Evolutionary conservation across 192 early-diverging fungal species (phyloP), one percentile per base, ranked within the genome.

Genomic region (Helicostylum pulchrum): DNA sequence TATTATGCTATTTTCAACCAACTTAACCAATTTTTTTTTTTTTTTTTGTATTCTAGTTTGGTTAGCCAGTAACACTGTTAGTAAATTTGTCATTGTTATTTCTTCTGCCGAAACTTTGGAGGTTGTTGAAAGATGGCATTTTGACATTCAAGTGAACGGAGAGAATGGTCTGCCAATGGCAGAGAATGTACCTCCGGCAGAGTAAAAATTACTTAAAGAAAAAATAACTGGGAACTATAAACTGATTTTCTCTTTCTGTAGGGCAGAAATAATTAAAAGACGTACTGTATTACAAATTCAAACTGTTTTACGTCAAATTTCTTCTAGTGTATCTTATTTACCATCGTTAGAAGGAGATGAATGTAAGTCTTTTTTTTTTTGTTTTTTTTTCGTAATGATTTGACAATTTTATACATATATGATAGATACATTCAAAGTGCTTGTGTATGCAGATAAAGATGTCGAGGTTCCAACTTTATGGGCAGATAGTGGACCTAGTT

Each of bases 91-190:
- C 7, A 69, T 98, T 53, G 92, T 90, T 0, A 88, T 98, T 34
- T 89, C 90, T 58, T 87, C 88, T n/a, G 85, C 85, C 52, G 91
- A 94, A 21, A 90, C 90, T 1, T 77, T 88, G 2, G 87, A 95
- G 62, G 88, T 89, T 9, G 55, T 96, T 3, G 94, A 97, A 75
- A 85, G 94, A 47, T 97, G 94, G 96, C 90, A 96, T 65, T 98
- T 98, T 75, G 91, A 96, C 76, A 83, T 96, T 39, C 79, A 90
- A 26, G 66, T 91, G n/a, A 81, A 85, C 20, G 75, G 83, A 42
- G 77, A 88, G 5, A 42, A 69, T 6, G 63, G 61, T 4, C 0
- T 56, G 17, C n/a, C 54, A 10, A 56, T 64, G 62, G 53, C 44
- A 39, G 63, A 31, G 34, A 67, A 60, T 21, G 26, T 49, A 14